Evolutionary conservation across 2,329 filamentous ascomycete genomes (phyloP).

Genomic region (Clonostachys sp.): DNA sequence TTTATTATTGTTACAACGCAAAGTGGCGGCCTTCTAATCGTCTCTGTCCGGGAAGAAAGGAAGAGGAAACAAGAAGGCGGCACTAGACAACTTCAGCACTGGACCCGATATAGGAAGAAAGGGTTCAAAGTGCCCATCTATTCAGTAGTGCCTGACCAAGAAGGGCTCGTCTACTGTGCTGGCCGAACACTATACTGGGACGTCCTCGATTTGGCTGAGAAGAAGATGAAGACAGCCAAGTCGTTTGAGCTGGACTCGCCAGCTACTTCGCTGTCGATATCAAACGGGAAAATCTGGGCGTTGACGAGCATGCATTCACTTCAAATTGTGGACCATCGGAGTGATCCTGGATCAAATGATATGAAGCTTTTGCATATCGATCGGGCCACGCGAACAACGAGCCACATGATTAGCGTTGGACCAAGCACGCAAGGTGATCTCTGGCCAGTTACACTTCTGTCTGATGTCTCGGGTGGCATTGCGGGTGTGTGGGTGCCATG

Average conservation of each 20-base stretch:
- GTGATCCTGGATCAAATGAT: slow-evolving; percentile 20
- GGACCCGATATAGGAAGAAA: slow-evolving; percentile 44
- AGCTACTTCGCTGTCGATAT: slow-evolving; percentile 42
- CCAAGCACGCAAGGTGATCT: slow-evolving; percentile 14
- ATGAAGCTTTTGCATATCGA: slow-evolving; percentile 41
- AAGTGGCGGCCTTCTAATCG: slow-evolving; percentile 49
- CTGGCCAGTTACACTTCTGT: slow-evolving; percentile 40
- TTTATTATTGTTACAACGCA: slow-evolving; percentile 59
- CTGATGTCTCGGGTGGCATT: slow-evolving; percentile 40
- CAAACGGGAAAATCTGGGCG: slow-evolving; percentile 41
- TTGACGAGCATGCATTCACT: slow-evolving; percentile 52
- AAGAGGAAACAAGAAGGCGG: slow-evolving; percentile 7
- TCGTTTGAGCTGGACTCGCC: slow-evolving; percentile 46
- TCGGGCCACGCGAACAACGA: slow-evolving; percentile 31
- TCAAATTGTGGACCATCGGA: slow-evolving; percentile 45
- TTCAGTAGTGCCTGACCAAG: slow-evolving; percentile 48
- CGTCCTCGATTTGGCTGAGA: slow-evolving; percentile 43
- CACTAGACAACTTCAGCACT: slow-evolving; percentile 36
- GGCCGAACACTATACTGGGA: slow-evolving; percentile 52
- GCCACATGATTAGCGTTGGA: slow-evolving; percentile 42
- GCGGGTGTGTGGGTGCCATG: slow-evolving; percentile 46
- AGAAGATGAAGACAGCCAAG: slow-evolving; percentile 42
- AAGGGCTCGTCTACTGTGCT: slow-evolving; percentile 52
- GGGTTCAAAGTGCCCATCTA: slow-evolving; percentile 43
- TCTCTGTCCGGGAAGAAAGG: slow-evolving; percentile 31